Base-by-base conservation (phyloP, 805 yeast species). In the Lachancea lanzarotensis region DNA sequence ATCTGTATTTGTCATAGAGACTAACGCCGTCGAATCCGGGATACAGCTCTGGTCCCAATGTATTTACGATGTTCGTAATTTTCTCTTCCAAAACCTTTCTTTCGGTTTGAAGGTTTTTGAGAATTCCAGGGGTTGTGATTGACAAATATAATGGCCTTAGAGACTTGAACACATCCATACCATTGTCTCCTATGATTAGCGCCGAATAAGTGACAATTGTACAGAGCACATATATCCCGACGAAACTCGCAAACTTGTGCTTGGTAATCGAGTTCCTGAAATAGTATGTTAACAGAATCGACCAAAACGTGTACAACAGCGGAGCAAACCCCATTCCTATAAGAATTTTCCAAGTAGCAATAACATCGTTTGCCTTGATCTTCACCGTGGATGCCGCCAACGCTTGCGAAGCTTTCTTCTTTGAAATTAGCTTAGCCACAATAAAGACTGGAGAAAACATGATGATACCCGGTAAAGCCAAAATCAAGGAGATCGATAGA, bases 261-360 rank as follows among this genome's bases (percentile, higher is more conserved):
- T 62, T 22, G 56, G 60, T 47, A 49, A 52, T 49, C 45, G 65
- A 46, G 60, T 62, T 46, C 60, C 70, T 52, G 63, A 55, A 50
- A 61, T 50, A 46, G 45, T 60, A 60, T 1, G 69, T 55, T 17
- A 86, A 82, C 13, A 84, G 51, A 2, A 76, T 61, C 0, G 97
- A 88, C 66, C 93, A 93, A 46, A 84, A 70, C 31, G 81, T 78
- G 69, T 91, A 93, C 25, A 93, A 69, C 35, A 87, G 62, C 2
- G 98, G 98, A 0, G 97, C 95, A 43, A 87, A 68, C 4, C 91
- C 95, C 76, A 93, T 76, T 29, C 90, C 81, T 33, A 91, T 88
- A 51, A 93, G 71, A 38, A 93, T 82, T 65, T 93, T 93, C 98
- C 98, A 93, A 1, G 98, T 90, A 1, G 98, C 98, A 48, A 93